Base-by-base conservation (phyloP, 345 rosid species). In the Odontarrhena argentea region DNA sequence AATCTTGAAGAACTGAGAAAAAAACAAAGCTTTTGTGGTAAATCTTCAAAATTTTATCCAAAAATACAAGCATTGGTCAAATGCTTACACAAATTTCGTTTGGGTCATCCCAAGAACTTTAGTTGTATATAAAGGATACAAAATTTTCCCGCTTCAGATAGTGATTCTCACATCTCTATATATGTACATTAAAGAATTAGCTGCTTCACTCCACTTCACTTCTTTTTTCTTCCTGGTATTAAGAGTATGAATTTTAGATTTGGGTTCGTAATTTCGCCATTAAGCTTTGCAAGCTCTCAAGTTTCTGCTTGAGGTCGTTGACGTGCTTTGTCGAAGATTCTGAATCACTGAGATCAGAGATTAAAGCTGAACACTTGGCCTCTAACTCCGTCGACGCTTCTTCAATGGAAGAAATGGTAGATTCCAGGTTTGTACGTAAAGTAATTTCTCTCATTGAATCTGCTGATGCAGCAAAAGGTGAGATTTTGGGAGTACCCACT, bases 361-460 rank as follows among this genome's bases (percentile, higher is more conserved):
- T 49, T 10, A 94, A 76, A 50, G 83, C 78, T n/a, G 81, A 77
- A 46, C 92, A 94, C 66, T 83, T 81, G 65, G 79, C 81, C 48
- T 78, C 87, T 15, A 93, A 81, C 66, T 87, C 93, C 26, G 52
- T 38, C 55, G 88, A 57, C 11, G 86, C 83, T 71, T 87, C 93
- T 80, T 91, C 97, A 1, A 94, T 84, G 51, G 85, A 91, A 68
- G 78, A 60, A 51, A 88, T 75, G 38, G 92, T 91, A 25, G 86
- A 77, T 69, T 80, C 88, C 52, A 72, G 5, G n/a, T 67, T 66
- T 38, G 76, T 28, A 1, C 32, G 59, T 15, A 64, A 44, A 46
- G 60, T 28, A 28, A 41, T 63, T 28, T 78, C 86, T 8, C 69
- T 74, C 38, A 48, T 46, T 26, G 44, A 47, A 65, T 64, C 72